These are phyloP conservation scores for Cubamyces sp. DNA, from an alignment of 768 basidiomycete species.

Conservation along the genomic window DNA sequence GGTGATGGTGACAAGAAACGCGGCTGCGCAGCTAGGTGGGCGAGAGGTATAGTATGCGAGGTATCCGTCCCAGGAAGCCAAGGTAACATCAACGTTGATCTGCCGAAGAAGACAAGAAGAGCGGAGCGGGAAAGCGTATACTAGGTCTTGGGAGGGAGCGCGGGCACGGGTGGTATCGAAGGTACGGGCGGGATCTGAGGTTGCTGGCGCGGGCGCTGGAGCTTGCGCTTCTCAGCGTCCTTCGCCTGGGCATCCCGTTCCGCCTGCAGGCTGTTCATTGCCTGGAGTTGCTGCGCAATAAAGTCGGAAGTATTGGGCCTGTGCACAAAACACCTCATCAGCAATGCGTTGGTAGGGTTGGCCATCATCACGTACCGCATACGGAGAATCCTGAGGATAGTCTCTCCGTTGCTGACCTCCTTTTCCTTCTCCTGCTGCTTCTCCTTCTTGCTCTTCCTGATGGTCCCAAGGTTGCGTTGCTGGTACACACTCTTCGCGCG, in stretches of 20 bases:
- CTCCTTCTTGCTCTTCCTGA: slow-evolving; percentile 91
- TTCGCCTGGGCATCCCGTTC: slow-evolving; percentile 79
- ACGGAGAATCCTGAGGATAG: slow-evolving; percentile 90
- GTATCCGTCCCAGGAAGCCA: slow-evolving; percentile 31
- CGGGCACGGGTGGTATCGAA: slow-evolving; percentile 33
- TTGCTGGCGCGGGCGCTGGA: slow-evolving; percentile 53
- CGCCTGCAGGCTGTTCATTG: slow-evolving; percentile 79
- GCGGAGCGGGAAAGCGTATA: slow-evolving; percentile 8
- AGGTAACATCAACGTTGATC: slow-evolving; percentile 2
- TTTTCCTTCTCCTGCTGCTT: slow-evolving; percentile 84
- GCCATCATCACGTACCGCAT: slow-evolving; percentile 71
- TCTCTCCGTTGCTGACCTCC: slow-evolving; percentile 77
- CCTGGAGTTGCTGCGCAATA: slow-evolving; percentile 84
- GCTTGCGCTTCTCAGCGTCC: slow-evolving; percentile 60
- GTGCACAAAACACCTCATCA: slow-evolving; percentile 9
- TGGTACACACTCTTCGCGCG: slow-evolving; percentile 91
- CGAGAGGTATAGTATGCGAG: slow-evolving; percentile 35
- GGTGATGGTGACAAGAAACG: too few relatives aligned
- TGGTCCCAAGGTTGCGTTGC: slow-evolving; percentile 95
- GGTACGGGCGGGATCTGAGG: slow-evolving; percentile 38
- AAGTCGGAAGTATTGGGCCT: slow-evolving; percentile 86
- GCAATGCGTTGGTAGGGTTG: not conserved
- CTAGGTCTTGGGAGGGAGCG: slow-evolving; percentile 22
- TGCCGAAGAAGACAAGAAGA: not conserved
- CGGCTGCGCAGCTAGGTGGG: slow-evolving; percentile 1